These are phyloP conservation scores for Tanacetum coccineum DNA, from an alignment of 129 eudicot genomes.

Conservation along the genomic window DNA sequence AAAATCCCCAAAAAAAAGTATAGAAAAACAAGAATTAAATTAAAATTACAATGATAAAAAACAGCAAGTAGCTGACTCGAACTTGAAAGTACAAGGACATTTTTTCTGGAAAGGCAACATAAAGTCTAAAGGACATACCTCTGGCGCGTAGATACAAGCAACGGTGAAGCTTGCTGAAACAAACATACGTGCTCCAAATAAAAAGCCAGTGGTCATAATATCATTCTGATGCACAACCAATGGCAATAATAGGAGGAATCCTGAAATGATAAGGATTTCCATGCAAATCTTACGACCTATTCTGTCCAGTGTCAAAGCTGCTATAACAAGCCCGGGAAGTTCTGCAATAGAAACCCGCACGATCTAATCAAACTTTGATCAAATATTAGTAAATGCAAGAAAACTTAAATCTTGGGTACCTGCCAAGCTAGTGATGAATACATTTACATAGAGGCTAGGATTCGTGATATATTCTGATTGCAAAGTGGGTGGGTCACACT, in stretches of 20 bases:
- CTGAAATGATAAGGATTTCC: constrained; percentile 41
- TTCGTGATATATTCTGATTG: constrained; percentile 22
- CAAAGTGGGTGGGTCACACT: constrained; percentile 25
- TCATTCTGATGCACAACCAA: constrained; percentile 41
- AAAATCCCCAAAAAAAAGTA: constrained; percentile 9
- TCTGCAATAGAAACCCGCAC: constrained; percentile 25
- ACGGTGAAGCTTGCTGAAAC: constrained; percentile 56
- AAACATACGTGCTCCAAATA: constrained; percentile 75
- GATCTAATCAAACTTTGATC: too few relatives aligned
- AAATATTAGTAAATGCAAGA: too few relatives aligned
- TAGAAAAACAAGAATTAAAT: not conserved
- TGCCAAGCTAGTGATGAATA: constrained; percentile 67
- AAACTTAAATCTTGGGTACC: constrained; percentile 24
- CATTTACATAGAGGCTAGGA: constrained; percentile 53
- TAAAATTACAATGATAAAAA: not conserved
- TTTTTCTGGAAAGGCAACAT: not conserved
- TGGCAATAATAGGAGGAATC: constrained; percentile 47
- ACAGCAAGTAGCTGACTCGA: not conserved
- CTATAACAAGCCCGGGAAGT: constrained; percentile 54
- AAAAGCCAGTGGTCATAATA: constrained; percentile 28
- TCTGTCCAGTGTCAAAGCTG: constrained; percentile 51
- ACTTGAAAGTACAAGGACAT: not conserved
- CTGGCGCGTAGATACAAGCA: constrained; percentile 59
- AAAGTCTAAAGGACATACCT: constrained; percentile 32
- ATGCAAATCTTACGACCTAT: constrained; percentile 59